phyloP scores from a whole-genome alignment of 306 rosid species.

The Fragaria nilgerrensis region DNA sequence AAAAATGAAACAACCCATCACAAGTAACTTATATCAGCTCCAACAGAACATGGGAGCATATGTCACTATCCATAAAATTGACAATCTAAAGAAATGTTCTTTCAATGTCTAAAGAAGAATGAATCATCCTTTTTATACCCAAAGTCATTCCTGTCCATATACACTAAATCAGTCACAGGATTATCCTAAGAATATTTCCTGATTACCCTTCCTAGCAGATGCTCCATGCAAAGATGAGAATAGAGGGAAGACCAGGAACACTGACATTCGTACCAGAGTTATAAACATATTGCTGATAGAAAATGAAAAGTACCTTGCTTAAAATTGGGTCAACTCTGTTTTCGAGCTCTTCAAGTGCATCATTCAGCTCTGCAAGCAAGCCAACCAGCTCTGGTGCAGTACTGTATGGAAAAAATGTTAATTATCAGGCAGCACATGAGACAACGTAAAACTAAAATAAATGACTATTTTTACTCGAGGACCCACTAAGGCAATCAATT shows the following conservation, averaged over 20 bases:
- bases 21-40: not conserved
- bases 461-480: not conserved
- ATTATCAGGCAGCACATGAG: not conserved
- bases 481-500: not conserved
- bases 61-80: not conserved
- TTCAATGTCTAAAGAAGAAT: not conserved
- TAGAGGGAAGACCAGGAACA: not conserved
- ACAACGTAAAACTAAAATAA: not conserved
- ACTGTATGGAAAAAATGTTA: constrained; percentile 44
- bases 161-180: not conserved
- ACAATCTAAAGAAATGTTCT: not conserved
- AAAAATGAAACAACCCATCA: not conserved
- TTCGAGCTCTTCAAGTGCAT: constrained; percentile 67
- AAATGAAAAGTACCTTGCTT: constrained; percentile 48
- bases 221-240: not conserved
- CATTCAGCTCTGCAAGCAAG: constrained; percentile 75
- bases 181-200: not conserved
- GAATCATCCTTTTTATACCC: not conserved
- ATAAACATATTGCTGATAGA: not conserved
- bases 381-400: constrained; percentile 78
- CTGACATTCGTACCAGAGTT: constrained; percentile 21
- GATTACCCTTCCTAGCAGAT: constrained; percentile 2
- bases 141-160: not conserved
- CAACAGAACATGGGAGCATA: not conserved
- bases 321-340: constrained; percentile 60